Base-by-base conservation (phyloP, 164 flowering plant species). In the Magnolia changhungtana region DNA sequence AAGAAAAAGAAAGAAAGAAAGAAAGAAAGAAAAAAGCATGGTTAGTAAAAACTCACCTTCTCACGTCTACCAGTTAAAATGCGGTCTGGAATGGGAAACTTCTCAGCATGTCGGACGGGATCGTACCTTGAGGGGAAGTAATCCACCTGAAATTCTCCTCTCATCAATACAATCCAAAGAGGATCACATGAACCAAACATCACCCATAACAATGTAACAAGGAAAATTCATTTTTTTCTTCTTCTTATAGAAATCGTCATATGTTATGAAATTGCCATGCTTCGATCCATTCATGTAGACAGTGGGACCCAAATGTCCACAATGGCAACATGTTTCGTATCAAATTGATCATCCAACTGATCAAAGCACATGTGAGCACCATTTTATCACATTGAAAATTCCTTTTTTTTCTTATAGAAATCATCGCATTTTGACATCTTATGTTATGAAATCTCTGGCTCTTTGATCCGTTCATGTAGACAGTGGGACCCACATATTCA, bases 51-150 rank as follows among this genome's bases (percentile, higher is more conserved):
- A 77, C 87, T 80, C n/a, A 96, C 99, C 93, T 71, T 94, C 71
- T 89, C 96, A 64, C 99, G 98, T 77, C 69, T 87, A 64, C 97
- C 99, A 67, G 76, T 77, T 78, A 75, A 73, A 16, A 79, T 10
- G 27, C 65, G 75, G 78, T 91, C 75, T 29, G 94, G 96, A 77
- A 86, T 86, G 49, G 99, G 99, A 85, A 66, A 80, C 80, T 27
- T 84, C 88, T 92, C 97, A 76, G 99, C 97, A 80, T 91, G 91
- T 67, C 93, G 98, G 73, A 85, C 90, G 23, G 93, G 88, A 83
- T 89, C 93, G 83, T 76, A 88, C 85, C 97, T 91, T 61, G 99
- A 96, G 9, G 99, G 99, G 91, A 94, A 96, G 87, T 96, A 96
- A 82, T 96, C 87, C 71, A 96, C 90, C 99, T 96, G 76, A 21